Base-by-base conservation (phyloP, 352 stramenopile species). In the Globisporangium paroecandrum region DNA sequence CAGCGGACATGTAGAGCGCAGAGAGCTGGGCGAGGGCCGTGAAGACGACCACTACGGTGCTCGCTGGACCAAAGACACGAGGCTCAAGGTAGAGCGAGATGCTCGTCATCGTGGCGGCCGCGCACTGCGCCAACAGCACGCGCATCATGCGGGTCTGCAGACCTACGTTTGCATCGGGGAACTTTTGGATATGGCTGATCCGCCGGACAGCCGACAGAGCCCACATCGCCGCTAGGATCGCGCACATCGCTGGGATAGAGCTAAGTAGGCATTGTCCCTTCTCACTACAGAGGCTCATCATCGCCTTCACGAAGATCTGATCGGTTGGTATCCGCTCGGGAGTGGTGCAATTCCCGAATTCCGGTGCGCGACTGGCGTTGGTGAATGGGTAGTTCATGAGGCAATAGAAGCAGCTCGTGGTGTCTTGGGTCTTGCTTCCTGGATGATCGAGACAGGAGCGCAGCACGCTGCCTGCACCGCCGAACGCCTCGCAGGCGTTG, bases 81-180 rank as follows among this genome's bases (percentile, higher is more conserved):
- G 71, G 24, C 57, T 78, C 66, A 0, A 68, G 73, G 69, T 72
- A 84, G 20, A 82, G 53, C 47, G 69, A 71, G 22, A 65, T 46
- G 29, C 72, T 72, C 15, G 67, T 77, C 29, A 83, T 58, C 4
- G 68, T 38, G 2, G 71, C 62, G 58, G 81, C 79, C 13, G 77
- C 53, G 12, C 54, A 61, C 12, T 86, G 70, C 1, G 74, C 69
- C 8, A 87, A 38, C 32, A 77, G 75, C 29, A 88, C 72, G 49
- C 79, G 53, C 57, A 77, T 79, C 78, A 90, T 85, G 67, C 79
- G 82, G 49, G 69, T 65, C 56, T 90, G 80, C 18, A 90, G 69
- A 25, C 75, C 78, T 24, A 90, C 67, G 5, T 79, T 73, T 1
- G 77, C 74, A n/a, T 87, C 78, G 3, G 72, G 69, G 65, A 77